Conservation (phyloP, 768 basidiomycete species). For the Rubroboletus pulcherrimus region DNA sequence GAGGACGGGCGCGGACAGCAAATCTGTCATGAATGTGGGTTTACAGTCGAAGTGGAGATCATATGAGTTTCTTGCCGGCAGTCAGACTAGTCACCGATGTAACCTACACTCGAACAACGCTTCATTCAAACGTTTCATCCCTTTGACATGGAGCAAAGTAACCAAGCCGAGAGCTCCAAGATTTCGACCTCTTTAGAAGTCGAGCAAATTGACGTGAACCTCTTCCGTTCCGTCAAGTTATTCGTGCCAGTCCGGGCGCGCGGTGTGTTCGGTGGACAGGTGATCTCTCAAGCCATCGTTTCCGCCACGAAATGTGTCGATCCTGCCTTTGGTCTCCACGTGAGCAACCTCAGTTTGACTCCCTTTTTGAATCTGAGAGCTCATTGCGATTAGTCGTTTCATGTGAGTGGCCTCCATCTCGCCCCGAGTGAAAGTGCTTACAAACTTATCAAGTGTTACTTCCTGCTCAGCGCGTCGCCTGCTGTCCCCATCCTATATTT, state of each 20-base stretch:
- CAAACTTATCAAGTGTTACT: constrained; percentile 60
- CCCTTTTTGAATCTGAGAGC: not conserved
- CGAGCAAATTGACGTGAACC: constrained; percentile 70
- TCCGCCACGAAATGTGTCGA: constrained; percentile 75
- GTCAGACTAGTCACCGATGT: not conserved
- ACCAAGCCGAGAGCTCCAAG: constrained; percentile 59
- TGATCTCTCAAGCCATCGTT: constrained; percentile 83
- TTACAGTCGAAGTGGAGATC: constrained; percentile 85
- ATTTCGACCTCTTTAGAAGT: constrained; percentile 75
- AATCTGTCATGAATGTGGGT: constrained; percentile 86
- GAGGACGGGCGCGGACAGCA: constrained; percentile 60
- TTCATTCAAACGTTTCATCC: not conserved
- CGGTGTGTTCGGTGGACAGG: constrained; percentile 87
- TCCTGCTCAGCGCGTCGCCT: constrained; percentile 70
- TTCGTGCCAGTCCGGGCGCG: constrained; percentile 58
- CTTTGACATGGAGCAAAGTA: constrained; percentile 34
- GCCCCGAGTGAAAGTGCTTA: constrained; percentile 2
- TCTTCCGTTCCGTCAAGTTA: constrained; percentile 75
- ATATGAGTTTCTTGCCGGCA: constrained; percentile 39
- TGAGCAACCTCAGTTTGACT: constrained; percentile 37
- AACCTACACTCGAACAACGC: not conserved
- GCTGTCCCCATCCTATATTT: constrained; percentile 73
- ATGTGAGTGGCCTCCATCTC: constrained; percentile 45
- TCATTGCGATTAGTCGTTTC: constrained; percentile 49
- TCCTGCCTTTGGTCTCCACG: constrained; percentile 64